Conservation (phyloP, 2,329 filamentous ascomycete genomes). For the Sphaceloma murrayae region DNA sequence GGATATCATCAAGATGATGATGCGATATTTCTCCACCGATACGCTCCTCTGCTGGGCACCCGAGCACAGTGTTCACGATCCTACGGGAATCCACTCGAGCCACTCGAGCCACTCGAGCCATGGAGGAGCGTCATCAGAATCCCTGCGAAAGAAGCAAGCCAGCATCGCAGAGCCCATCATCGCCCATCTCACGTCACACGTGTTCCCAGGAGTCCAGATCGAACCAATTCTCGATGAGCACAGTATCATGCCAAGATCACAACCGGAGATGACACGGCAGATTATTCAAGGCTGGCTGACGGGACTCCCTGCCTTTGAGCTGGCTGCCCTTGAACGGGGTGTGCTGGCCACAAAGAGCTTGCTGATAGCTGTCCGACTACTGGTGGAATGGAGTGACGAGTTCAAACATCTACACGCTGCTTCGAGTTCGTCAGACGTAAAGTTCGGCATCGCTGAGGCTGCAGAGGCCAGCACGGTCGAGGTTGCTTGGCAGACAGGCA, state of each 20-base stretch:
- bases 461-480: constrained; percentile 69
- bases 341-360: constrained; percentile 81
- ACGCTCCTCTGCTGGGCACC: constrained; percentile 85
- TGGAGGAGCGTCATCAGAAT: constrained; percentile 35
- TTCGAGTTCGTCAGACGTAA: constrained; percentile 24
- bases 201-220: constrained; percentile 80
- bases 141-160: constrained; percentile 64
- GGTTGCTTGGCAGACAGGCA: constrained; percentile 77
- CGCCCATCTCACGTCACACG: constrained; percentile 55
- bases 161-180: constrained; percentile 61
- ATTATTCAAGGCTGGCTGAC: constrained; percentile 70
- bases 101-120: constrained; percentile 38
- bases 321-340: constrained; percentile 77
- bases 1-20: constrained; percentile 56
- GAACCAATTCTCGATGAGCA: constrained; percentile 68
- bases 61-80: constrained; percentile 41
- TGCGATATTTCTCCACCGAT: constrained; percentile 87
- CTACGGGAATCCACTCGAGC: constrained; percentile 30
- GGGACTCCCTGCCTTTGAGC: constrained; percentile 64
- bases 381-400: constrained; percentile 81
- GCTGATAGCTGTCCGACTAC: constrained; percentile 61
- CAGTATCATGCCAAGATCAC: constrained; percentile 64
- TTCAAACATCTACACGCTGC: constrained; percentile 45
- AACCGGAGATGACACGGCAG: constrained; percentile 64
- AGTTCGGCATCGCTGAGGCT: constrained; percentile 76